phyloP scores from a whole-genome alignment of 176 grass and related monocot genomes.

The Calamus simplicifolius region DNA sequence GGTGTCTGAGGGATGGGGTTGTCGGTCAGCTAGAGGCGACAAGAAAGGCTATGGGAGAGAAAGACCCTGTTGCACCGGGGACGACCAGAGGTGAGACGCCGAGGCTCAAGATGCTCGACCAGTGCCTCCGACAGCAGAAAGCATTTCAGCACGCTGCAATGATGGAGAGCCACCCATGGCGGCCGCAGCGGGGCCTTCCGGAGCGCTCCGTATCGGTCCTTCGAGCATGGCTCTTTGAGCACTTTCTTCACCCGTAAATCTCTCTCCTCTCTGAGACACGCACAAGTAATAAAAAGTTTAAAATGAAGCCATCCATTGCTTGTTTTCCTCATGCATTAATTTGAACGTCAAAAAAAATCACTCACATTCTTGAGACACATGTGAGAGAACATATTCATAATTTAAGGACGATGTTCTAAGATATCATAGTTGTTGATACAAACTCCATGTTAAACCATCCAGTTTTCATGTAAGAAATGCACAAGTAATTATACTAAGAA shows the following conservation, averaged over 20 bases:
- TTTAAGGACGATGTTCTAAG: too few relatives aligned
- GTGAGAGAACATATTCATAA: too few relatives aligned
- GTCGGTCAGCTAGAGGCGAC: slow-evolving; percentile 44
- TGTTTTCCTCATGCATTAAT: too few relatives aligned
- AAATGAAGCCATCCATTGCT: too few relatives aligned
- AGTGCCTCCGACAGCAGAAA: slow-evolving; percentile 80
- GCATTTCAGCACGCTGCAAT: slow-evolving; percentile 39
- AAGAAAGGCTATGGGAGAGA: slow-evolving; percentile 64
- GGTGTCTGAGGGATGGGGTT: slow-evolving; percentile 63
- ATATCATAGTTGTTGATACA: too few relatives aligned
- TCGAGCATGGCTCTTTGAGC: slow-evolving; percentile 87
- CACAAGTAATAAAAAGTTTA: too few relatives aligned
- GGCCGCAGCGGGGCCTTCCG: slow-evolving; percentile 68
- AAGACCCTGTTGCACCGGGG: slow-evolving; percentile 36
- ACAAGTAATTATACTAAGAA: too few relatives aligned
- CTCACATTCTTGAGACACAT: too few relatives aligned
- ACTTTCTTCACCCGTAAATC: slow-evolving; percentile 87
- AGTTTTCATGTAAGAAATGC: too few relatives aligned
- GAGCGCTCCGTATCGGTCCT: slow-evolving; percentile 83
- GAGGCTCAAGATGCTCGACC: slow-evolving; percentile 61
- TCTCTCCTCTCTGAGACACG: background rate
- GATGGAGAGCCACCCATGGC: slow-evolving; percentile 75
- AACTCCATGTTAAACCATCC: too few relatives aligned
- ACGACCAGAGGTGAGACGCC: slow-evolving; percentile 67
- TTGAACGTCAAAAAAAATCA: too few relatives aligned